Evolutionary conservation across 2,329 filamentous ascomycete species (phyloP), one percentile per base, ranked within the genome.

Genomic region (Anthostomella pinea): DNA sequence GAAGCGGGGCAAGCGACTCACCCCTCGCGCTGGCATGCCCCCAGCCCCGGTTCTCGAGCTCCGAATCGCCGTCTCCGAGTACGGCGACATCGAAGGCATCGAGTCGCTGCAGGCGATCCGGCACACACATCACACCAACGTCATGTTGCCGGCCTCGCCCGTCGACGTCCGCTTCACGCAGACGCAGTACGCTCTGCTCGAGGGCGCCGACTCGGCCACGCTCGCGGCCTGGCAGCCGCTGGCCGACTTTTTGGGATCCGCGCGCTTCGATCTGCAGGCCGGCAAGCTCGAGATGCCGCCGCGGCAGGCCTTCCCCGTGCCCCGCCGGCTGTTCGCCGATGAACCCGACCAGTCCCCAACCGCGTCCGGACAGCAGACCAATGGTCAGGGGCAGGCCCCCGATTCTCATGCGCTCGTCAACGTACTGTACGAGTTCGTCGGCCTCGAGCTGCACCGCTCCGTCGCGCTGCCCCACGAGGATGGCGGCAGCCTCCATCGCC

Each of bases 141-240:
- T 73, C 4, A 53, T 76, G 22, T 59, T 75, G 4, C 74, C 75
- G 1, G 38, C 50, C 0, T 58, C 66, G 20, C 60, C 58, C 30
- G 67, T 78, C 31, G 75, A 79, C 45, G 52, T 72, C 23, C 72
- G 72, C 25, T 41, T 77, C 27, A 55, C 56, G 2, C 68, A 72
- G 53, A 53, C 54, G 13, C 53, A 62, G 5, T 57, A 61, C 23
- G 57, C 50, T 38, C 33, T 43, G 13, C 53, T 70, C 9, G 36
- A 44, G 8, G 58, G 53, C 19, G n/a, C 40, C 22, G 42, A 45
- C 9, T 50, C 45, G 25, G 20, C 35, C 4, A 32, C 57, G 8
- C 41, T 61, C 5, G 33, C 45, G 3, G 23, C 42, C 22, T 61
- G 59, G 53, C 44, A 52, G 18, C 56, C 65, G 0, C 46, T 79